A percentile compares a stretch with the other conserved stretches of the same genome.
phyloP scores from a whole-genome alignment of 2,329 filamentous ascomycete genomes.

The Alternaria triticina region DNA sequence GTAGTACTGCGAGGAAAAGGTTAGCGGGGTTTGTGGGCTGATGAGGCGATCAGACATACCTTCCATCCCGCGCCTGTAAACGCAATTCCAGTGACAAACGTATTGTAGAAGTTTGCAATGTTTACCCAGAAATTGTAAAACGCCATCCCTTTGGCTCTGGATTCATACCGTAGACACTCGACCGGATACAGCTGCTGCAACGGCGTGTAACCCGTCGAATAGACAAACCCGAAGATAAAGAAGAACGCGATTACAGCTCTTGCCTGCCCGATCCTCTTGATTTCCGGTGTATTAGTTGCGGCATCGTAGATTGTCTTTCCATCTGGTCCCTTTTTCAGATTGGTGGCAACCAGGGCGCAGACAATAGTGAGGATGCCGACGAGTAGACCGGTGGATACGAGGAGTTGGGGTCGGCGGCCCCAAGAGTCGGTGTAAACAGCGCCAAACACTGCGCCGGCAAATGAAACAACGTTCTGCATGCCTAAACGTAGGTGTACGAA shows the following conservation, averaged over 20 bases:
- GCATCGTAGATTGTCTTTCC: slow-evolving; percentile 29
- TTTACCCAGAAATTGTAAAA: slow-evolving; percentile 57
- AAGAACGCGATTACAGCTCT: slow-evolving; percentile 54
- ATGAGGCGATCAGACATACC: slow-evolving; percentile 18
- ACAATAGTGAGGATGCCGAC: slow-evolving; percentile 52
- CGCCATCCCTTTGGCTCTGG: slow-evolving; percentile 57
- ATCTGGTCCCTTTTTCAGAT: slow-evolving; percentile 35
- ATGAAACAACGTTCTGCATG: slow-evolving; percentile 54
- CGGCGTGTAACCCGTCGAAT: slow-evolving; percentile 51
- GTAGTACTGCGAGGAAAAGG: slow-evolving; percentile 38
- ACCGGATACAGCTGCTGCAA: slow-evolving; percentile 57
- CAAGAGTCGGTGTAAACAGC: slow-evolving; percentile 54
- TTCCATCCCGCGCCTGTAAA: slow-evolving; percentile 49
- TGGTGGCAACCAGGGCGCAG: slow-evolving; percentile 52
- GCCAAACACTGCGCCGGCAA: slow-evolving; percentile 53
- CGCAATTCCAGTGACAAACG: slow-evolving; percentile 53
- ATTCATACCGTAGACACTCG: slow-evolving; percentile 57
- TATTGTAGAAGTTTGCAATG: slow-evolving; percentile 54
- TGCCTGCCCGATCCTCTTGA: slow-evolving; percentile 44
- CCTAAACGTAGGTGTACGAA: too few relatives aligned
- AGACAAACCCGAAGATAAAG: slow-evolving; percentile 53
- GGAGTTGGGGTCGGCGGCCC: slow-evolving; percentile 55
- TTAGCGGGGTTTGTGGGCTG: neutral
- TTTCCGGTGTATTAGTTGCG: slow-evolving; percentile 36
- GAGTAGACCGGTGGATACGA: slow-evolving; percentile 52